Evolutionary conservation across 371 early-diverging fungal species (phyloP).

Genomic region (Syncephalis plumigaleata): DNA sequence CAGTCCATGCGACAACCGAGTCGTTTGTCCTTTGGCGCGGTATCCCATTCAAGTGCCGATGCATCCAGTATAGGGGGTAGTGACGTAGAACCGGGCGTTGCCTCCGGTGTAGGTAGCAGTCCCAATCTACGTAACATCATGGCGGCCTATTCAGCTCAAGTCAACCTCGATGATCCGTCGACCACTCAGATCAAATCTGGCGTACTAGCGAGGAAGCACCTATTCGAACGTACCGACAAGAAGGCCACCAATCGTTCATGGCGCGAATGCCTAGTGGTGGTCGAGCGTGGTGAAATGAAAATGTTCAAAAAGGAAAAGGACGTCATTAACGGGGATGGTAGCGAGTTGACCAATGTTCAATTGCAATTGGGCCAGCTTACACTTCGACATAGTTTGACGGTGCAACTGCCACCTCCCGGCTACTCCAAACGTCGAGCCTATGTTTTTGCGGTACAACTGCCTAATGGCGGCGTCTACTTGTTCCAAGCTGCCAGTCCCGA

Average conservation of each 20-base stretch:
- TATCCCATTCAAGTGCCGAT: not conserved
- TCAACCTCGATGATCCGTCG: not conserved
- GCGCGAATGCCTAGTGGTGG: constrained; percentile 58
- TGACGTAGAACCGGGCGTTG: not conserved
- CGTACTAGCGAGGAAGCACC: constrained; percentile 69
- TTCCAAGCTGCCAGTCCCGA: constrained; percentile 54
- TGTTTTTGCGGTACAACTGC: constrained; percentile 66
- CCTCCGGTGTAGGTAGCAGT: not conserved
- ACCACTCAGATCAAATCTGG: constrained; percentile 14
- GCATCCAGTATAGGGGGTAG: not conserved
- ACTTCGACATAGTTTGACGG: constrained; percentile 59
- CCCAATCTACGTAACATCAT: not conserved
- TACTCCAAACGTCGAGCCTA: constrained; percentile 56
- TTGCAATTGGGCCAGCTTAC: constrained; percentile 31
- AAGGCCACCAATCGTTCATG: constrained; percentile 76
- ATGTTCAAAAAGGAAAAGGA: constrained; percentile 53
- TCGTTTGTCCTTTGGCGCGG: not conserved
- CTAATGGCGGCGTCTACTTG: constrained; percentile 61
- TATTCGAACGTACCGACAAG: constrained; percentile 51
- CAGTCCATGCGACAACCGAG: not conserved
- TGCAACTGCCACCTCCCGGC: constrained; percentile 63
- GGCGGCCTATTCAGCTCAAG: not conserved
- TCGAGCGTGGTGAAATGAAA: constrained; percentile 52
- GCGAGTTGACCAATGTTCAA: constrained; percentile 12
- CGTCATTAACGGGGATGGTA: constrained; percentile 12